A percentile compares a stretch with the other conserved stretches of the same genome.
phyloP scores from a whole-genome alignment of 345 rosid species.

The Hibiscus syriacus region DNA sequence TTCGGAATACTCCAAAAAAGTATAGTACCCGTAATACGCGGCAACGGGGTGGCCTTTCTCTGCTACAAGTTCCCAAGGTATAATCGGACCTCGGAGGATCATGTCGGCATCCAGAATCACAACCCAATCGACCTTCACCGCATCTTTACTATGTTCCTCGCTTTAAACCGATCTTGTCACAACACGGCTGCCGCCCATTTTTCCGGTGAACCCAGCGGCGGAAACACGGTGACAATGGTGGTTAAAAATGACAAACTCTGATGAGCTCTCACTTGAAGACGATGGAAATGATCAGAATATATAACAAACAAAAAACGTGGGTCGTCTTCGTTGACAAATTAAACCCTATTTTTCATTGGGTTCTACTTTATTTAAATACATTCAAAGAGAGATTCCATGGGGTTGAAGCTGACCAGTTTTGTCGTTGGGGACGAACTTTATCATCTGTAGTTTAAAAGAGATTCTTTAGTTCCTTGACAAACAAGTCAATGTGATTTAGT shows the following conservation, averaged over 20 bases:
- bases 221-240: neutral
- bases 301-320: conserved; percentile 23
- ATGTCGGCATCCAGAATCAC: conserved; percentile 97
- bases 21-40: conserved; percentile 76
- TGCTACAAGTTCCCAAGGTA: conserved; percentile 95
- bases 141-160: conserved; percentile 92
- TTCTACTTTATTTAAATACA: conserved; percentile 6
- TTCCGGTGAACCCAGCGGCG: neutral
- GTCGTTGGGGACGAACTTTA: conserved; percentile 36
- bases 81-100: conserved; percentile 88
- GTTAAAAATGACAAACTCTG: conserved; percentile 15
- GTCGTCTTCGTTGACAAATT: conserved; percentile 31
- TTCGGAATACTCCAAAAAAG: neutral
- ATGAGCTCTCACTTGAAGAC: conserved; percentile 20
- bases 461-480: conserved; percentile 11
- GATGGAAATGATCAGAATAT: conserved; percentile 16
- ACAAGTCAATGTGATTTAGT: conserved; percentile 1
- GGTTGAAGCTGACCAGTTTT: conserved; percentile 40
- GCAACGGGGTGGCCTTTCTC: conserved; percentile 83
- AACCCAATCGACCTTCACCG: conserved; percentile 86
- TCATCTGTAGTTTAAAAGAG: neutral
- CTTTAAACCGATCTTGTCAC: conserved; percentile 84
- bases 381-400: conserved; percentile 21
- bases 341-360: conserved; percentile 5
- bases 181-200: conserved; percentile 94